phyloP scores from a whole-genome alignment of 305 asterid species.

The Rubia peregrina region DNA sequence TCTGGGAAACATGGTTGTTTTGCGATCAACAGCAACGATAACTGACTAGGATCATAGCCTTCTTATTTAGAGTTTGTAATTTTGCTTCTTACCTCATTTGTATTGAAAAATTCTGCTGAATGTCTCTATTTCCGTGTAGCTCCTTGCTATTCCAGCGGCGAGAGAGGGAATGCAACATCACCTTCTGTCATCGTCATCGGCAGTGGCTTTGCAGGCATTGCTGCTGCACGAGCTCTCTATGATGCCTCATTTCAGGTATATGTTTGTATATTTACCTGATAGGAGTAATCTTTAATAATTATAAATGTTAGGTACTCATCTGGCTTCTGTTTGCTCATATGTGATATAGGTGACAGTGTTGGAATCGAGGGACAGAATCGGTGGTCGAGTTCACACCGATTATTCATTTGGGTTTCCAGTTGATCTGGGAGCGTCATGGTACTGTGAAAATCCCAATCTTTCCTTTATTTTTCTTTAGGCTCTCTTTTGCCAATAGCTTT shows the following conservation, averaged over 20 bases:
- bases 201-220: conserved; percentile 81
- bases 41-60: neutral
- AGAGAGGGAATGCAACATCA: conserved; percentile 42
- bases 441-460: conserved; percentile 4
- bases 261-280: neutral
- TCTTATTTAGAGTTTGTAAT: neutral
- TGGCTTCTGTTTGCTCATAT: conserved; percentile 11
- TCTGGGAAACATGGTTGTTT: neutral
- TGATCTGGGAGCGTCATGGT: conserved; percentile 94
- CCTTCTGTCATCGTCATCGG: conserved; percentile 86
- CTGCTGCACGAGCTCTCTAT: conserved; percentile 79
- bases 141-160: conserved; percentile 47
- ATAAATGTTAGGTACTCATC: conserved; percentile 10
- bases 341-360: conserved; percentile 56
- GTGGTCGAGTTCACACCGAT: conserved; percentile 87
- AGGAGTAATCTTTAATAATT: neutral
- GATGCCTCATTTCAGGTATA: conserved; percentile 81
- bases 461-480: neutral
- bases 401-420: conserved; percentile 89
- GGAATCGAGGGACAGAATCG: conserved; percentile 88
- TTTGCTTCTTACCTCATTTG: neutral
- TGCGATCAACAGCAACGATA: neutral
- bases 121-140: conserved; percentile 25
- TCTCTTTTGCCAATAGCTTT: neutral
- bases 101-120: neutral